Base-by-base conservation (phyloP, 495 filamentous ascomycete species). In the Tuber aestivum region DNA sequence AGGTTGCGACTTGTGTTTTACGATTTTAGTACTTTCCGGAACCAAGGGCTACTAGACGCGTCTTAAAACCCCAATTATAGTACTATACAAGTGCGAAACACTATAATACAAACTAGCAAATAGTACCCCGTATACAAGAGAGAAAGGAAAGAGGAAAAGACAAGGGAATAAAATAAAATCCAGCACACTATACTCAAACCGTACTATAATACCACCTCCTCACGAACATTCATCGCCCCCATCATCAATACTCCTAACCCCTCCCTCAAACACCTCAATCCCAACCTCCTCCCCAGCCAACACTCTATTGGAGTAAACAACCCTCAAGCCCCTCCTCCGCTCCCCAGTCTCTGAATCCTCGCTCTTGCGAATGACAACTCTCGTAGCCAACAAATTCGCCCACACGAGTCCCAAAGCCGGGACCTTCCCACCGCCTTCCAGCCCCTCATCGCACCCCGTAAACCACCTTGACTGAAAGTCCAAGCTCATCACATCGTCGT, bases 401-500 rank as follows among this genome's bases (percentile, higher is more conserved):
- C 95, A 99, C 40, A 94, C 89, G 20, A 97, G 86, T 0, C 95
- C 95, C 72, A 98, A 85, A 14, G 92, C 90, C 0, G 95, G 95
- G 0, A 92, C 96, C 84, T 98, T 99, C 38, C 85, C 81, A 50
- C 74, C 70, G 0, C 82, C 85, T 61, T 75, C 72, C 0, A 80
- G 85, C 56, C 87, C 85, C 82, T 94, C 91, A 37, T 93, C 94
- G 94, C 95, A 99, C 50, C 95, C 95, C 3, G 92, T 95, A 84
- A 97, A 97, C 88, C 92, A 99, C 12, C 91, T 89, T 81, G 96
- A 92, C 83, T 99, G 95, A 83, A 96, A 93, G 76, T 94, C 89
- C 23, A 97, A 88, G n/a, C 77, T 76, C 76, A 81, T 68, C 32
- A 35, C 44, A n/a, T 37, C 70, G 14, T 21, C 71, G 21, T 71